Conservation (phyloP, 2,329 filamentous ascomycete species). For the Thermoascus crustaceus region DNA sequence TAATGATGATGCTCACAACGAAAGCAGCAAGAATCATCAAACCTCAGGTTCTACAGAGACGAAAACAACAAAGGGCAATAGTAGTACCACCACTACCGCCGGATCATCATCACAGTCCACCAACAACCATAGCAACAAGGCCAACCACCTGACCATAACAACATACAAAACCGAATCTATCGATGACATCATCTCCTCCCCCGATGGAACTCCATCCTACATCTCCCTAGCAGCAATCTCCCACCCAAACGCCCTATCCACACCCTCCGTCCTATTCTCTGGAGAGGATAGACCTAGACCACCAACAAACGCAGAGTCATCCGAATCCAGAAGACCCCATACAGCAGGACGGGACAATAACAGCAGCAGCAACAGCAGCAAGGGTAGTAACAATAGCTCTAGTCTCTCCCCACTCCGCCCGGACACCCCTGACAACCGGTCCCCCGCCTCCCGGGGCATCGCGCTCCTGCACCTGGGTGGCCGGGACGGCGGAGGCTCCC, state of each 20-base stretch:
- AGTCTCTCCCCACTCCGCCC: constrained; percentile 16
- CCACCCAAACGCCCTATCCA: constrained; percentile 1
- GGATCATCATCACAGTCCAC: too few species aligned
- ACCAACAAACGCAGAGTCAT: too few species aligned
- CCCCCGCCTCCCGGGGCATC: constrained; percentile 19
- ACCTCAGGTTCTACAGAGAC: constrained; percentile 18
- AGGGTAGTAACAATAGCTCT: constrained; percentile 5
- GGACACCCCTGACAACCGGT: constrained; percentile 22
- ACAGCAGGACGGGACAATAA: too few species aligned
- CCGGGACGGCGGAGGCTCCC: constrained; percentile 40
- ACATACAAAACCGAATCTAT: constrained; percentile 5
- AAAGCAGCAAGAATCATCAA: constrained; percentile 28
- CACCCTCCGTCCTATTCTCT: neutral
- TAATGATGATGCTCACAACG: constrained; percentile 3
- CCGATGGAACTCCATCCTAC: constrained; percentile 16
- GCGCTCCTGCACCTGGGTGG: constrained; percentile 31
- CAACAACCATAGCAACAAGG: too few species aligned
- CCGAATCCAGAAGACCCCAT: too few species aligned
- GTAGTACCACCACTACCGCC: too few species aligned
- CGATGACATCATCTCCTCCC: constrained; percentile 12
- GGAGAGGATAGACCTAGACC: constrained; percentile 3
- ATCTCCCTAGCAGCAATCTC: constrained; percentile 11
- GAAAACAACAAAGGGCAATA: too few species aligned
- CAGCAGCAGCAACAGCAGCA: too few species aligned
- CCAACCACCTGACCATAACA: constrained; percentile 10